phyloP scores from a whole-genome alignment of 805 yeast genomes.

The Hanseniaspora vineae region DNA sequence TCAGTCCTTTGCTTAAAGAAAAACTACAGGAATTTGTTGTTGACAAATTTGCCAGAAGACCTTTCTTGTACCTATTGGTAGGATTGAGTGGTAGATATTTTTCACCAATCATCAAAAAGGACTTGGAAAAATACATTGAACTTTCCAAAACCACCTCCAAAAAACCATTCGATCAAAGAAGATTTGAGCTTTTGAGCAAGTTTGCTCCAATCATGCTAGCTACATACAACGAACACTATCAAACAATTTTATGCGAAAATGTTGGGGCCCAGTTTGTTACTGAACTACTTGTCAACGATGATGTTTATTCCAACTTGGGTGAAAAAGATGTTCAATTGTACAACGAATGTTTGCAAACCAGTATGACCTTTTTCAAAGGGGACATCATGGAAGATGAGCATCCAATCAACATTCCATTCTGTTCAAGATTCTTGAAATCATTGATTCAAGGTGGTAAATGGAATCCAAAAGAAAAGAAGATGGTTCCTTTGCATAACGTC shows the following conservation, averaged over 20 bases:
- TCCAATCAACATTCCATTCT: slow-evolving; percentile 56
- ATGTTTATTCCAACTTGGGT: slow-evolving; percentile 30
- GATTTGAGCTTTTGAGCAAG: slow-evolving; percentile 49
- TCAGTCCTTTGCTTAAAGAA: slow-evolving; percentile 36
- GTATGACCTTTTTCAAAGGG: slow-evolving; percentile 49
- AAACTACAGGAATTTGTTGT: slow-evolving; percentile 42
- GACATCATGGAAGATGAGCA: slow-evolving; percentile 57
- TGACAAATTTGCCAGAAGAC: slow-evolving; percentile 78
- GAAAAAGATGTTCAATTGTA: slow-evolving; percentile 25
- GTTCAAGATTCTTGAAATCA: slow-evolving; percentile 60
- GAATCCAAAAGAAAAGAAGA: slow-evolving; percentile 48
- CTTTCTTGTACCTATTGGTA: slow-evolving; percentile 65
- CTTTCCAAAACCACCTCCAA: slow-evolving; percentile 62
- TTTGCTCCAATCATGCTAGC: slow-evolving; percentile 57
- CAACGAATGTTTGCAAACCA: slow-evolving; percentile 38
- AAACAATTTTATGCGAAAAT: slow-evolving; percentile 47
- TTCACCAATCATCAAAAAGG: slow-evolving; percentile 53
- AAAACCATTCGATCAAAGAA: slow-evolving; percentile 69
- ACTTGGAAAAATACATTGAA: slow-evolving; percentile 46
- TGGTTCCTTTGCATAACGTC: slow-evolving; percentile 29
- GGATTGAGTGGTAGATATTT: slow-evolving; percentile 78
- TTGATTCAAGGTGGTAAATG: slow-evolving; percentile 79
- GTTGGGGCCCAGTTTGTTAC: slow-evolving; percentile 74
- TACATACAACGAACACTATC: slow-evolving; percentile 37
- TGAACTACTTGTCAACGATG: slow-evolving; percentile 56